Evolutionary conservation across 2,329 filamentous ascomycete genomes (phyloP).

Genomic region (Claviceps sp.): DNA sequence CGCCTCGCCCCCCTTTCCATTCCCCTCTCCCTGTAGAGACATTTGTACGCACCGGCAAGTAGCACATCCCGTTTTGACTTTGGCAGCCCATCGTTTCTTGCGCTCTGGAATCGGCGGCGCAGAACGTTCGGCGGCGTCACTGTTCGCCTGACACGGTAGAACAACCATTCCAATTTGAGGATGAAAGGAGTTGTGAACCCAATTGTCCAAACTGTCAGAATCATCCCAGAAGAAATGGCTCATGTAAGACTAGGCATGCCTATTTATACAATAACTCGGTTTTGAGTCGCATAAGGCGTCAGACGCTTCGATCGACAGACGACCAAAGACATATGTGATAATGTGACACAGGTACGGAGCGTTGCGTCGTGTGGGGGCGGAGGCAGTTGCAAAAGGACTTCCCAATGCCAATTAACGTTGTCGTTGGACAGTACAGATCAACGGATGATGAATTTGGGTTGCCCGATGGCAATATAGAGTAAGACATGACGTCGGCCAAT

Average conservation of each 20-base stretch:
- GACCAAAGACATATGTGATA: not conserved
- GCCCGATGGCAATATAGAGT: not conserved
- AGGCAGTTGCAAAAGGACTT: no score
- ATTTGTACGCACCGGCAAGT: conserved; percentile 4
- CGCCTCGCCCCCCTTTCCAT: no score
- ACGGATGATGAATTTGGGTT: not conserved
- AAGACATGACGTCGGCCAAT: not conserved
- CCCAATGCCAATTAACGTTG: no score
- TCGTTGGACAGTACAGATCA: no score
- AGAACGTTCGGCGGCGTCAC: not conserved
- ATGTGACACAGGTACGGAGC: no score
- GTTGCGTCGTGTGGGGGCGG: no score
- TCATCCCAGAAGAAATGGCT: not conserved
- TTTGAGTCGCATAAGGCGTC: not conserved
- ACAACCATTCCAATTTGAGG: not conserved
- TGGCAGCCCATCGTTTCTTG: conserved; percentile 3
- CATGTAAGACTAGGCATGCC: no score
- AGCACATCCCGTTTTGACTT: conserved; percentile 5
- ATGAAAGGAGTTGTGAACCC: not conserved
- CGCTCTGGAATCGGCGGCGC: not conserved
- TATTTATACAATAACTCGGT: no score
- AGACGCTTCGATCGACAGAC: not conserved
- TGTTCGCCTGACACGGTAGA: not conserved
- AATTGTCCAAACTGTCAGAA: no score
- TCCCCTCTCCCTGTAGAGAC: not conserved